Conservation (phyloP, 345 rosid species). For the Pugionium dolabratum region DNA sequence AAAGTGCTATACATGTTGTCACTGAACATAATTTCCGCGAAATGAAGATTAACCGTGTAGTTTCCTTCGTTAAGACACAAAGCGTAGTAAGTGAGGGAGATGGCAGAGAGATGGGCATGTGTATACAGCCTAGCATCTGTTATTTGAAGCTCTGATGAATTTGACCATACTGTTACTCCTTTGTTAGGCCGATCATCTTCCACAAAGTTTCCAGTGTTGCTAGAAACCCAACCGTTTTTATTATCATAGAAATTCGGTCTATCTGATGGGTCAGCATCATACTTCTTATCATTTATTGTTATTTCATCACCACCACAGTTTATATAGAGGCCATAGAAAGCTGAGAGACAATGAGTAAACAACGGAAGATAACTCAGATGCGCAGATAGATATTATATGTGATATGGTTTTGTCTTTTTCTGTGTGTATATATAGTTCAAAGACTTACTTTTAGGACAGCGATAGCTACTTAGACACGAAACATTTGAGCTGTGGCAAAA, state of each 20-base stretch:
- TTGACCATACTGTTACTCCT: conserved; percentile 7
- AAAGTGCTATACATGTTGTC: conserved; percentile 41
- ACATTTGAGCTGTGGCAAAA: conserved; percentile 25
- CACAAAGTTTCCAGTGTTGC: conserved; percentile 63
- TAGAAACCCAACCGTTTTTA: conserved; percentile 53
- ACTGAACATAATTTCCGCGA: conserved; percentile 65
- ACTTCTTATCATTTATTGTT: conserved; percentile 39
- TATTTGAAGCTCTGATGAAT: conserved; percentile 33
- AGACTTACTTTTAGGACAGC: conserved; percentile 36
- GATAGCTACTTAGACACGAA: conserved; percentile 17
- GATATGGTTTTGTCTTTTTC: no score
- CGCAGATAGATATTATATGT: not conserved
- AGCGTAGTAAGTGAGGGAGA: conserved; percentile 65
- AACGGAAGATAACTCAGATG: conserved; percentile 4
- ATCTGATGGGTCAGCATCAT: conserved; percentile 51
- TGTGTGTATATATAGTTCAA: not conserved
- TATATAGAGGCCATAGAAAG: conserved; percentile 50
- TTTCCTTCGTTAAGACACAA: conserved; percentile 53
- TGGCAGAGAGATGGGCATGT: conserved; percentile 53
- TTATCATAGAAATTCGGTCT: conserved; percentile 21
- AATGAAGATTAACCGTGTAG: conserved; percentile 72
- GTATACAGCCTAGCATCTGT: conserved; percentile 41
- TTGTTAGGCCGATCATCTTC: conserved; percentile 49
- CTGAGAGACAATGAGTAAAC: conserved; percentile 36
- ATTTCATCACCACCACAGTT: conserved; percentile 62